These are phyloP conservation scores for Termitomyces heimii DNA, from an alignment of 768 basidiomycete species.

Conservation along the genomic window DNA sequence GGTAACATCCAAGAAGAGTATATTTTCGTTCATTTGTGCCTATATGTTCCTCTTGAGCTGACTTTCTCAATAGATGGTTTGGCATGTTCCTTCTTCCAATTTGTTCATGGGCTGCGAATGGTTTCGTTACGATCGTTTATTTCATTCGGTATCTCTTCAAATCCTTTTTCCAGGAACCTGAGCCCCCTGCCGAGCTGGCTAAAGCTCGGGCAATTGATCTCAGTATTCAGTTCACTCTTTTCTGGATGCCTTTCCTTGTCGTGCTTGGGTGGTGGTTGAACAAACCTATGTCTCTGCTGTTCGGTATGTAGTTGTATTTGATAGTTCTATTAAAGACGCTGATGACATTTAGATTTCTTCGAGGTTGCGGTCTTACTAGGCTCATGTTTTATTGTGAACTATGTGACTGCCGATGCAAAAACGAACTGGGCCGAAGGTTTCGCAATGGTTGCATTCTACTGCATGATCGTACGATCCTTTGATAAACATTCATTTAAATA, in stretches of 20 bases:
- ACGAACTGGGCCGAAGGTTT: constrained; percentile 77
- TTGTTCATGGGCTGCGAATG: constrained; percentile 71
- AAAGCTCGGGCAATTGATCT: constrained; percentile 69
- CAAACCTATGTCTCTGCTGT: constrained; percentile 58
- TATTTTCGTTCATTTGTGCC: not conserved
- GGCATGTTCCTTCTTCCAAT: constrained; percentile 68
- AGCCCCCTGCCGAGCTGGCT: constrained; percentile 52
- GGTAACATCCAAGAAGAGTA: constrained; percentile 48
- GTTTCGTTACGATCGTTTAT: constrained; percentile 50
- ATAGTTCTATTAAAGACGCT: not conserved
- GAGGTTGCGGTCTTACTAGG: constrained; percentile 62
- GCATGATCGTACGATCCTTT: constrained; percentile 46
- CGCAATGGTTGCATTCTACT: constrained; percentile 60
- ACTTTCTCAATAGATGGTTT: constrained; percentile 47
- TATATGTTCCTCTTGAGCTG: not conserved
- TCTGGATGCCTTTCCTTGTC: constrained; percentile 74
- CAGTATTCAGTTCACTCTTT: constrained; percentile 70
- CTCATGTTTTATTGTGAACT: constrained; percentile 73
- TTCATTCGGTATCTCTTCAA: constrained; percentile 42
- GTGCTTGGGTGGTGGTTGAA: constrained; percentile 62
- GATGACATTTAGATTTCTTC: constrained; percentile 47
- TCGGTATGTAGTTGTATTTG: constrained; percentile 39
- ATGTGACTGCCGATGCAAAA: constrained; percentile 72
- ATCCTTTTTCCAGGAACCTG: constrained; percentile 31
- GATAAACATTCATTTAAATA: not conserved